phyloP scores from a whole-genome alignment of 306 rosid genomes.

The Castanea mollissima region DNA sequence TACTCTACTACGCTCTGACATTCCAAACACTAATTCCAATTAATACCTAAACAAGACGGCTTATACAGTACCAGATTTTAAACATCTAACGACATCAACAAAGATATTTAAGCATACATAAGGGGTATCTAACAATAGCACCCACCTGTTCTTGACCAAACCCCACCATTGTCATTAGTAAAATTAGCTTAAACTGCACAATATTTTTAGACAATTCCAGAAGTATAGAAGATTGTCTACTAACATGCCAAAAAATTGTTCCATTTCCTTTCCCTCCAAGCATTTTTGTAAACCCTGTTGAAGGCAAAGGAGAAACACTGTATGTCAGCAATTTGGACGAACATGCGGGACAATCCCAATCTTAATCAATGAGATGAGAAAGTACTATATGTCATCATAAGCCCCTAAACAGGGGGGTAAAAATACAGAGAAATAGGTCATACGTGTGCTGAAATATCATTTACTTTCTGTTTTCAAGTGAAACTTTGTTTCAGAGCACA shows the following conservation, averaged over 20 bases:
- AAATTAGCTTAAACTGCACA: conserved; percentile 8
- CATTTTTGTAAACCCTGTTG: conserved; percentile 31
- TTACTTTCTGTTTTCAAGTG: no score
- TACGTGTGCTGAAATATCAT: no score
- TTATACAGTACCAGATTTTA: neutral
- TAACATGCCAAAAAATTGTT: conserved; percentile 5
- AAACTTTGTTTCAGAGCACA: no score
- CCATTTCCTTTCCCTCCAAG: conserved; percentile 7
- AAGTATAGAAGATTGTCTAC: neutral
- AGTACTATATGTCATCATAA: no score
- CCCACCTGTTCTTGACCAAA: conserved; percentile 10
- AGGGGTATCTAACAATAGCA: neutral
- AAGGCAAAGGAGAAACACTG: conserved; percentile 7
- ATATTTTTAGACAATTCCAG: neutral
- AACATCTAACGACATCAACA: neutral
- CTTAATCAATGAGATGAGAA: no score
- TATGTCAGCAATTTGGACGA: neutral
- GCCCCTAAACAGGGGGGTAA: no score
- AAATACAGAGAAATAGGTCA: no score
- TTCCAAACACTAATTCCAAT: neutral
- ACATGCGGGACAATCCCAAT: neutral
- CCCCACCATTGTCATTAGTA: conserved; percentile 1
- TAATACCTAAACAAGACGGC: neutral
- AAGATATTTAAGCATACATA: neutral
- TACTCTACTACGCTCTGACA: neutral